These are phyloP conservation scores for Dioscorea alata DNA, from an alignment of 106 monocot species.

Conservation along the genomic window DNA sequence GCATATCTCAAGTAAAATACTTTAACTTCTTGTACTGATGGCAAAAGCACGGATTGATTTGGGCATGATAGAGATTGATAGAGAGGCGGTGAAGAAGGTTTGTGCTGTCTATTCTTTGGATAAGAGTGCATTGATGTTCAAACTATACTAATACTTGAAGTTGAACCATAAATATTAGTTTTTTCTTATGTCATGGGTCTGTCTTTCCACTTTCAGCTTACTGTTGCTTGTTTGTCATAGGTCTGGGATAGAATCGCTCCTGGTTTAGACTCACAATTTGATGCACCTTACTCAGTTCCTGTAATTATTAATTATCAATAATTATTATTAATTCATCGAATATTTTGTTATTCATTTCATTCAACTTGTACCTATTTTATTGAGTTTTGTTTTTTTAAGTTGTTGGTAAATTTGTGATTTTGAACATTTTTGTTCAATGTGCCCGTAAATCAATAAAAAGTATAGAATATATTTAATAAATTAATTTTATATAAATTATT, in stretches of 20 bases:
- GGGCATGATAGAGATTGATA: conserved; percentile 66
- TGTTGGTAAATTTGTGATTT: no score
- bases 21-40: conserved; percentile 1
- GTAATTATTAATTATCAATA: no score
- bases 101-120: neutral
- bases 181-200: neutral
- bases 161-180: neutral
- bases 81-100: conserved; percentile 85
- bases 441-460: no score
- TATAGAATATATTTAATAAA: no score
- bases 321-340: no score
- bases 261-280: conserved; percentile 73
- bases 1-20: neutral
- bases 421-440: no score
- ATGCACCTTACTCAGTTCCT: conserved; percentile 70
- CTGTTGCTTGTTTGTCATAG: conserved; percentile 16
- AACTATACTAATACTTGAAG: neutral
- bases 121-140: neutral
- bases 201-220: no score
- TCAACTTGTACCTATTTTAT: no score
- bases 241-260: conserved; percentile 97
- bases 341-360: no score
- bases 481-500: no score
- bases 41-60: conserved; percentile 76
- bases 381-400: no score